Percentiles rank a stretch among this genome's conserved stretches.
phyloP scores from a whole-genome alignment of 2,329 filamentous ascomycete species.

The Cytospora schulzeri region DNA sequence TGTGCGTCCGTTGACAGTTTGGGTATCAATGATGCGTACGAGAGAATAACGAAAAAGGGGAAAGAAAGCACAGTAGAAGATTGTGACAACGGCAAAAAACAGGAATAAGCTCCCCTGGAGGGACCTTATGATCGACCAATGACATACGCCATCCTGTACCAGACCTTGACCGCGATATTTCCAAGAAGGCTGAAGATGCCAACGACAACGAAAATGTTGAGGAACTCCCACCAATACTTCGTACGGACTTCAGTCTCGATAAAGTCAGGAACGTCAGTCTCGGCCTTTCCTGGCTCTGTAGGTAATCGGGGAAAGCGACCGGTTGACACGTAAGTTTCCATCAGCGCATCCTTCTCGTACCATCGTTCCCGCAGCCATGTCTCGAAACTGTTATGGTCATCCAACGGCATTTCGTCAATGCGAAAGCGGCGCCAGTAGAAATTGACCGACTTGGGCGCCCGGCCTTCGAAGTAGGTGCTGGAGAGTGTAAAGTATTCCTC shows the following conservation, averaged over 20 bases:
- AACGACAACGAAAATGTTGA: slow-evolving; percentile 56
- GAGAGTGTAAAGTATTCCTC: slow-evolving; percentile 86
- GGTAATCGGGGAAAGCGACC: slow-evolving; percentile 78
- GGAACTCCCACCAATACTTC: slow-evolving; percentile 55
- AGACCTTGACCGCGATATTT: slow-evolving; percentile 38
- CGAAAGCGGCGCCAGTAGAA: slow-evolving; percentile 93
- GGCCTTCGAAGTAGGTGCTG: slow-evolving; percentile 85
- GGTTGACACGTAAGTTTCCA: slow-evolving; percentile 79
- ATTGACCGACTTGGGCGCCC: slow-evolving; percentile 91
- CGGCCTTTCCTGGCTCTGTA: slow-evolving; percentile 41
- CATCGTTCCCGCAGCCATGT: slow-evolving; percentile 83
- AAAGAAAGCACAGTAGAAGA: neutral
- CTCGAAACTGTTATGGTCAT: slow-evolving; percentile 75
- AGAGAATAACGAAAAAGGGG: too few relatives aligned
- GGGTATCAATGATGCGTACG: neutral
- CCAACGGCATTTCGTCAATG: slow-evolving; percentile 77
- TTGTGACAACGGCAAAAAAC: too few relatives aligned
- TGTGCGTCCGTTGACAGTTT: neutral
- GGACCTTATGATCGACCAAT: neutral
- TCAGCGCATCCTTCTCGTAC: slow-evolving; percentile 87
- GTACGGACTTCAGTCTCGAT: slow-evolving; percentile 63
- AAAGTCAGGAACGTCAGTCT: slow-evolving; percentile 39
- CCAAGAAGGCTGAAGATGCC: slow-evolving; percentile 47
- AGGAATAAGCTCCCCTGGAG: neutral
- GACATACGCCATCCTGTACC: slow-evolving; percentile 20